Conservation (phyloP, 768 basidiomycete species). For the Macrocybe gigantea region DNA sequence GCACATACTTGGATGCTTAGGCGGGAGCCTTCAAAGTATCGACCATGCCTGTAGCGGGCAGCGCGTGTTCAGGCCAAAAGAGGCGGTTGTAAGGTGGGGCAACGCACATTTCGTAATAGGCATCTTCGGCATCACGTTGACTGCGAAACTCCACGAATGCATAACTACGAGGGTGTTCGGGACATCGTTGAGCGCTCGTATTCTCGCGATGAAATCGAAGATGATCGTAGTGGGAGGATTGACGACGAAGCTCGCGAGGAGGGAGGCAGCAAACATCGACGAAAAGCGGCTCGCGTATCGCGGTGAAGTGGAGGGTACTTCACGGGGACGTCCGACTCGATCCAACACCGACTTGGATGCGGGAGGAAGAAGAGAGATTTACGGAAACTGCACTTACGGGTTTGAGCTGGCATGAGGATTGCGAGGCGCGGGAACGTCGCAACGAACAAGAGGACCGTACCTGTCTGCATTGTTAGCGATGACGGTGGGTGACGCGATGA, state of each 20-base stretch:
- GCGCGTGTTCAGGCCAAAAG: background rate
- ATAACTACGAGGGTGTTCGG: constrained; percentile 57
- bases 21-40: constrained; percentile 66
- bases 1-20: constrained; percentile 65
- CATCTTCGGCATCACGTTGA: constrained; percentile 74
- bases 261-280: constrained; percentile 14
- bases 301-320: constrained; percentile 19
- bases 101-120: constrained; percentile 77
- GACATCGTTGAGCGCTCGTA: constrained; percentile 42
- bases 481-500: background rate
- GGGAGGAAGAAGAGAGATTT: constrained; percentile 16
- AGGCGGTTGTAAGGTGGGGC: background rate
- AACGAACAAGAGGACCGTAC: constrained; percentile 78
- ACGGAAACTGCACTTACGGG: constrained; percentile 60
- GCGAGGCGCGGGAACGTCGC: constrained; percentile 85
- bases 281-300: constrained; percentile 10
- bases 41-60: constrained; percentile 56
- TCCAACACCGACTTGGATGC: constrained; percentile 17
- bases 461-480: constrained; percentile 29
- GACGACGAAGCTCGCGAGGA: constrained; percentile 16
- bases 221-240: constrained; percentile 17
- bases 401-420: constrained; percentile 69
- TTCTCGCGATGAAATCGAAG: constrained; percentile 28
- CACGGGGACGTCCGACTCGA: constrained; percentile 24
- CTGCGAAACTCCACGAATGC: constrained; percentile 84